Evolutionary conservation across 768 basidiomycete species (phyloP).

Genomic region (Brasilioporus rufonigricans): DNA sequence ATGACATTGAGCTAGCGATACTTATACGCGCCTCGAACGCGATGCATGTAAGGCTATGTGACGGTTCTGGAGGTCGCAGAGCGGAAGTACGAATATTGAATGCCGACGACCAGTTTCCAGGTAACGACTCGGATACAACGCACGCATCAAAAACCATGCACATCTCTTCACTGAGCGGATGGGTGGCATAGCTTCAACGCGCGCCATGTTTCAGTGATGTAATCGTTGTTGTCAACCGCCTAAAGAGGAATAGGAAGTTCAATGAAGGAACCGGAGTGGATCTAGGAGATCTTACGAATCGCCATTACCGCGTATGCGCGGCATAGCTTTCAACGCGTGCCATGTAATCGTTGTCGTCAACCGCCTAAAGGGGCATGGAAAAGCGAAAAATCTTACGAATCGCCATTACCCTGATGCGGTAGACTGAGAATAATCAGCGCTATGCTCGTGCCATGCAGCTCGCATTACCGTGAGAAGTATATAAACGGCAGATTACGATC

Average conservation of each 20-base stretch:
- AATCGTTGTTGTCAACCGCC: conserved; percentile 26
- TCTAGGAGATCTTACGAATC: background rate
- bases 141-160: background rate
- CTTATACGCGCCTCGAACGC: background rate
- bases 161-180: background rate
- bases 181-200: background rate
- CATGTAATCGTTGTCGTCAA: background rate
- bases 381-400: background rate
- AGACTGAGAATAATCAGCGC: background rate
- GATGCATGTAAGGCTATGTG: background rate
- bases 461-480: no score
- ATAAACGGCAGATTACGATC: no score
- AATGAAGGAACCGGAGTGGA: background rate
- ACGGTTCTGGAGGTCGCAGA: background rate
- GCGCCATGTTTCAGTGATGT: background rate
- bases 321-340: background rate
- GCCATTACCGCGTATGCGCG: background rate
- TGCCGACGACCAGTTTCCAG: background rate
- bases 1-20: background rate
- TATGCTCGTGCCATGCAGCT: background rate
- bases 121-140: background rate
- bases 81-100: background rate
- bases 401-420: background rate
- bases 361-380: no score
- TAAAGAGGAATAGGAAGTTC: background rate